phyloP scores from a whole-genome alignment of 179 eudicot genomes.

The Carnegiea gigantea region DNA sequence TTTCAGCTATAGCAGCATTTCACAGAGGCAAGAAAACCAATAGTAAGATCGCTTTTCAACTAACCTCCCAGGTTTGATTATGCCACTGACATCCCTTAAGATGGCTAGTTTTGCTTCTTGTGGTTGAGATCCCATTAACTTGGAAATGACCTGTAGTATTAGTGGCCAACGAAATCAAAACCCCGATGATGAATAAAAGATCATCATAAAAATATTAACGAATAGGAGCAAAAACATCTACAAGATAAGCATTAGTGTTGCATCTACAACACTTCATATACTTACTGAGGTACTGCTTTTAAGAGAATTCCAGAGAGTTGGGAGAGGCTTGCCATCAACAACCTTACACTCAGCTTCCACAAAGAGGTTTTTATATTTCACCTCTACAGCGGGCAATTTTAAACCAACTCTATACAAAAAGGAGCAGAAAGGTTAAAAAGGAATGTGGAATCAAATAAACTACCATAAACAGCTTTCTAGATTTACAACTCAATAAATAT shows the following conservation, averaged over 20 bases:
- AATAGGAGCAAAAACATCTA: background rate
- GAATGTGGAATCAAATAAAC: slow-evolving; percentile 1
- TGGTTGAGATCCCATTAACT: slow-evolving; percentile 54
- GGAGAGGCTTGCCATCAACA: slow-evolving; percentile 86
- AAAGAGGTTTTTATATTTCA: slow-evolving; percentile 53
- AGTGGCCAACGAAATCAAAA: background rate
- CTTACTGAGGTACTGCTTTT: slow-evolving; percentile 54
- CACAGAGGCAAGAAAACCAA: background rate
- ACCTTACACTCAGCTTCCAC: slow-evolving; percentile 81
- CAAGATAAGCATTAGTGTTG: background rate
- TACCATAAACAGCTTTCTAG: background rate
- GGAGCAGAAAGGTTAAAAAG: slow-evolving; percentile 17
- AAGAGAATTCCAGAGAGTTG: slow-evolving; percentile 77
- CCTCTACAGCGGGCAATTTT: slow-evolving; percentile 57
- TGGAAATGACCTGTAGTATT: slow-evolving; percentile 44
- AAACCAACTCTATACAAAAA: slow-evolving; percentile 54
- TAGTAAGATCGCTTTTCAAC: slow-evolving; percentile 6
- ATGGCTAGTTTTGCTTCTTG: slow-evolving; percentile 59
- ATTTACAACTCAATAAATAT: background rate
- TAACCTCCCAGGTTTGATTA: slow-evolving; percentile 78
- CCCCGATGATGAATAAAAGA: background rate
- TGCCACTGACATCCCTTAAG: slow-evolving; percentile 63
- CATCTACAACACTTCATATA: slow-evolving; percentile 5
- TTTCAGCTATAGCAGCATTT: background rate
- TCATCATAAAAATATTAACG: background rate